A percentile compares a stretch with the other conserved stretches of the same genome.
phyloP scores from a whole-genome alignment of 768 basidiomycete genomes.

The Mrakia frigida region DNA sequence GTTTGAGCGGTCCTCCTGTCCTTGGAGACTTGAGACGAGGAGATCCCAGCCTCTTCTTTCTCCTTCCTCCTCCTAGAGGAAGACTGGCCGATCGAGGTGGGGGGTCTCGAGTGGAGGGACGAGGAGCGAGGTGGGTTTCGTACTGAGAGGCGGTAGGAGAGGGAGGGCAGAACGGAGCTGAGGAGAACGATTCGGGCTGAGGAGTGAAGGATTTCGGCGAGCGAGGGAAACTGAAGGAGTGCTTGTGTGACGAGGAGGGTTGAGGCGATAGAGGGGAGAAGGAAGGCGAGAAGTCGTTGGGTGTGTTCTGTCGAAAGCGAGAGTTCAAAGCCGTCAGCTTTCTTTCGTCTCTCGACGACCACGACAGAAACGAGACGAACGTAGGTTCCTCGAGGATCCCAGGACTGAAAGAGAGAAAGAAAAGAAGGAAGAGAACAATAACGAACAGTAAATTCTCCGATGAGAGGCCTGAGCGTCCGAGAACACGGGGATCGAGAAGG shows the following conservation, averaged over 20 bases:
- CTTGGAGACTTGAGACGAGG: slow-evolving; percentile 6
- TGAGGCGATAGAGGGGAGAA: not conserved
- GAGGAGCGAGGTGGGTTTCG: not conserved
- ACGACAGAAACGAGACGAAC: not conserved
- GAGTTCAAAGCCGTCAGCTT: not conserved
- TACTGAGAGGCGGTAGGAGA: not conserved
- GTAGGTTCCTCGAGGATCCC: not conserved
- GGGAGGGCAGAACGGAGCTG: slow-evolving; percentile 6
- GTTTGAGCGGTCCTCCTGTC: slow-evolving; percentile 5
- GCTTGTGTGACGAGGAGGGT: not conserved
- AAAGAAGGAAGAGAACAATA: not conserved
- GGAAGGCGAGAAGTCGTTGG: not conserved
- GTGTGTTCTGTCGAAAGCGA: not conserved
- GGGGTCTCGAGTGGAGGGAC: not conserved
- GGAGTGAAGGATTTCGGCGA: not conserved
- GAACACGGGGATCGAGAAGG: not conserved
- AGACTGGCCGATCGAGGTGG: slow-evolving; percentile 1
- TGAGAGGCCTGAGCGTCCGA: not conserved
- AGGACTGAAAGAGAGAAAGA: not conserved
- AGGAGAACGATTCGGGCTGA: not conserved
- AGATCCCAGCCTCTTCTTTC: not conserved
- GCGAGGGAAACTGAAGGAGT: not conserved
- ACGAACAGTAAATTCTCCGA: not conserved
- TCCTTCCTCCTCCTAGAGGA: not conserved
- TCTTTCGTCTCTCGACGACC: not conserved